These are phyloP conservation scores for Raddia distichophylla DNA, from an alignment of 176 grass and related monocot genomes.

Conservation along the genomic window DNA sequence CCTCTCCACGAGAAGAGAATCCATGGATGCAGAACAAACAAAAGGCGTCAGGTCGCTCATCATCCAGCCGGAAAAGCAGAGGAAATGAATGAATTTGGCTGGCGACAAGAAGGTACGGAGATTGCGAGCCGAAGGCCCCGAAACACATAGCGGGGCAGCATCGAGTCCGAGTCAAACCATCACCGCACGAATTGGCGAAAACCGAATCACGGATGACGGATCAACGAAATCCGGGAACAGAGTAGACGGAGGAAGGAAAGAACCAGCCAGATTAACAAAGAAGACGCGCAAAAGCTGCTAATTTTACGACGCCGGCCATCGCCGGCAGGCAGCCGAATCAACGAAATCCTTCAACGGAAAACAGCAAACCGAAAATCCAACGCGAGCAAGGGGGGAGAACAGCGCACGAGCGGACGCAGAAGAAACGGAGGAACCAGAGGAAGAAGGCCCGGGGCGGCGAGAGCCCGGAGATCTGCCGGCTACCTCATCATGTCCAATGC, in stretches of 20 bases:
- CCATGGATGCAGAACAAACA: neutral
- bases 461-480: constrained; percentile 47
- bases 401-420: neutral
- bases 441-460: neutral
- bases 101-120: neutral
- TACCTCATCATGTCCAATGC: constrained; percentile 95
- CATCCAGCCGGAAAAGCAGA: neutral
- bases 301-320: neutral
- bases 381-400: constrained; percentile 12
- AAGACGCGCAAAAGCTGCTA: neutral
- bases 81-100: neutral
- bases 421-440: constrained; percentile 32
- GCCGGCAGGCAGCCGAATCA: constrained; percentile 17
- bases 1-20: neutral
- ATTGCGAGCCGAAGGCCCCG: neutral
- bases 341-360: constrained; percentile 43
- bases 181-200: neutral
- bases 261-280: constrained; percentile 16
- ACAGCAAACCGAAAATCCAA: constrained; percentile 22
- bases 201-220: neutral
- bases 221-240: constrained; percentile 27
- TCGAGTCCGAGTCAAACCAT: neutral
- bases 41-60: neutral
- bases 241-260: neutral
- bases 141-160: constrained; percentile 10